Conservation (phyloP, 495 filamentous ascomycete species). For the Talaromyces trachyspermus region DNA sequence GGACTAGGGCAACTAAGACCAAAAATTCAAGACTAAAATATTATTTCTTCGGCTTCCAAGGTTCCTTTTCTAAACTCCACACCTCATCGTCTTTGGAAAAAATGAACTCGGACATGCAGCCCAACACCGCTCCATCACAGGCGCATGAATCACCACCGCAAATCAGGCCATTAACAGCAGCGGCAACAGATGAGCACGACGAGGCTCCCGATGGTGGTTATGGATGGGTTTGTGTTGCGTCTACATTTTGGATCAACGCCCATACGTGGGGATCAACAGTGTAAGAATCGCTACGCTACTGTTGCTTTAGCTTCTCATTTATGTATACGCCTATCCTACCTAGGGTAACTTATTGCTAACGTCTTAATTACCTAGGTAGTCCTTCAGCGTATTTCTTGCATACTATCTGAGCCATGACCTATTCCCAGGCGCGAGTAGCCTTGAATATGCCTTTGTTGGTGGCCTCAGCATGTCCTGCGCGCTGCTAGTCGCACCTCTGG, state of each 20-base stretch:
- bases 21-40: too few species aligned
- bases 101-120: background rate
- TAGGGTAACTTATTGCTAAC: background rate
- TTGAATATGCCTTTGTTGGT: conserved; percentile 62
- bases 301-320: background rate
- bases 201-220: conserved; percentile 50
- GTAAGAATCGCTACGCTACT: conserved; percentile 20
- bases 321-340: background rate
- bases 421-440: conserved; percentile 44
- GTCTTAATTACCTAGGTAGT: conserved; percentile 22
- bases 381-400: conserved; percentile 58
- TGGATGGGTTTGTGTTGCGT: conserved; percentile 51
- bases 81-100: background rate
- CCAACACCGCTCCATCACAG: background rate
- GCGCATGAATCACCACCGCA: background rate
- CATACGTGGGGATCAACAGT: conserved; percentile 54
- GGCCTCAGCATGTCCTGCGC: conserved; percentile 56
- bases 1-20: too few species aligned
- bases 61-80: too few species aligned
- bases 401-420: conserved; percentile 53
- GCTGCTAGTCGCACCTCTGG: conserved; percentile 52
- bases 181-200: background rate
- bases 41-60: background rate
- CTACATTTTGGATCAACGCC: conserved; percentile 47
- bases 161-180: background rate